These are phyloP conservation scores for Cenococcum geophilum DNA, from an alignment of 495 filamentous ascomycete species.

Conservation along the genomic window DNA sequence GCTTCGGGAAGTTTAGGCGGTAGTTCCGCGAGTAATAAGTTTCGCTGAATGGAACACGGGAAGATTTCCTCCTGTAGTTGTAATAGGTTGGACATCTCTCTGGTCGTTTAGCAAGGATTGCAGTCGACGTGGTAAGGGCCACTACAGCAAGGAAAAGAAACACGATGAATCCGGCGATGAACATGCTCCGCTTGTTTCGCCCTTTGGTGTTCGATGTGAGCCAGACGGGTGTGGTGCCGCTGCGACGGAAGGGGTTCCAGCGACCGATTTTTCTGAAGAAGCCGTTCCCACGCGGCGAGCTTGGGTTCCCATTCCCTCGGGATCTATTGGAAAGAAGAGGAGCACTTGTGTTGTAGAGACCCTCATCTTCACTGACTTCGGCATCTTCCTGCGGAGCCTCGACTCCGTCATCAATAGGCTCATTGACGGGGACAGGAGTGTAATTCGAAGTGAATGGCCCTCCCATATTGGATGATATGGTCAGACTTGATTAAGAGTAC, in stretches of 20 bases:
- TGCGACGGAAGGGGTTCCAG: constrained; percentile 9
- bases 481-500: background rate
- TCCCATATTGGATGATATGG: background rate
- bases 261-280: constrained; percentile 1
- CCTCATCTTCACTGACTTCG: constrained; percentile 12
- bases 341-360: constrained; percentile 10
- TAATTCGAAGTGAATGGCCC: constrained; percentile 9
- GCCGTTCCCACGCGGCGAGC: background rate
- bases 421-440: constrained; percentile 6
- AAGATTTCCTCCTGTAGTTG: background rate
- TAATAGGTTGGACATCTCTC: background rate
- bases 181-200: constrained; percentile 12
- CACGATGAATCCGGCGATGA: constrained; percentile 7
- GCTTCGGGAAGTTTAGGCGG: constrained; percentile 1
- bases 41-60: constrained; percentile 5
- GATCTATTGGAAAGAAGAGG: constrained; percentile 17
- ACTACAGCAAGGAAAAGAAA: constrained; percentile 6
- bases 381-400: background rate
- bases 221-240: background rate
- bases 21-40: background rate
- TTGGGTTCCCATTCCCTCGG: constrained; percentile 9
- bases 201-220: background rate
- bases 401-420: constrained; percentile 17
- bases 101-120: constrained; percentile 6
- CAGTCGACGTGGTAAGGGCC: constrained; percentile 14